Conservation (phyloP, 345 rosid species). For the Heritiera fomes region DNA sequence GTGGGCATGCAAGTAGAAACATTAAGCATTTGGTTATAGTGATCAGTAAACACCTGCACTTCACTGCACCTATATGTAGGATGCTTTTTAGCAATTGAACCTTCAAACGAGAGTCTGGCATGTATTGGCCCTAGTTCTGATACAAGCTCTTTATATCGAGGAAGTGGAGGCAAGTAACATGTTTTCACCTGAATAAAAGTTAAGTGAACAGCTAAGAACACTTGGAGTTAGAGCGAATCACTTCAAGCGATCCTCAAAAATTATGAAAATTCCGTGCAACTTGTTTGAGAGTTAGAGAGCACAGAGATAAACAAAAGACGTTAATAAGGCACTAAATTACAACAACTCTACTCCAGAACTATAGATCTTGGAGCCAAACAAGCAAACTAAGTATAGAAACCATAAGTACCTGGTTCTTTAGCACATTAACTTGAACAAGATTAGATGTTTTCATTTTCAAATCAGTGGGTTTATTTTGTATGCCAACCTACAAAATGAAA, state of each 20-base stretch:
- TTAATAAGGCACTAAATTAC: background rate
- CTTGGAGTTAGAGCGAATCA: background rate
- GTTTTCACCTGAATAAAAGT: conserved; percentile 48
- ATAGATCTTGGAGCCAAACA: conserved; percentile 15
- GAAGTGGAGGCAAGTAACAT: conserved; percentile 62
- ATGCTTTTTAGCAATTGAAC: conserved; percentile 59
- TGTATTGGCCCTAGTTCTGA: conserved; percentile 76
- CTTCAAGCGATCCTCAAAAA: background rate
- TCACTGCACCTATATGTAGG: conserved; percentile 84
- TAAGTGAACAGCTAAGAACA: background rate
- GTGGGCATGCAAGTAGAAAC: background rate
- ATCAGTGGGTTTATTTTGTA: conserved; percentile 73
- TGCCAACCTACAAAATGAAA: conserved; percentile 61
- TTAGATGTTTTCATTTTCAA: conserved; percentile 78
- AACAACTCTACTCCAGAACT: background rate
- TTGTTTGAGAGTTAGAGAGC: background rate
- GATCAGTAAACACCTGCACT: conserved; percentile 61
- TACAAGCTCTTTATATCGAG: conserved; percentile 68
- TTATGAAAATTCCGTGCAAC: background rate
- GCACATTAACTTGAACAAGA: conserved; percentile 73
- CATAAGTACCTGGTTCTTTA: conserved; percentile 68
- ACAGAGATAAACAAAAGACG: background rate
- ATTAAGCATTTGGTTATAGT: conserved; percentile 1
- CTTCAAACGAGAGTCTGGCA: conserved; percentile 56
- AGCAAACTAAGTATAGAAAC: conserved; percentile 9